Base-by-base conservation (phyloP, 2,329 filamentous ascomycete species). In the Cladosporium sp. region DNA sequence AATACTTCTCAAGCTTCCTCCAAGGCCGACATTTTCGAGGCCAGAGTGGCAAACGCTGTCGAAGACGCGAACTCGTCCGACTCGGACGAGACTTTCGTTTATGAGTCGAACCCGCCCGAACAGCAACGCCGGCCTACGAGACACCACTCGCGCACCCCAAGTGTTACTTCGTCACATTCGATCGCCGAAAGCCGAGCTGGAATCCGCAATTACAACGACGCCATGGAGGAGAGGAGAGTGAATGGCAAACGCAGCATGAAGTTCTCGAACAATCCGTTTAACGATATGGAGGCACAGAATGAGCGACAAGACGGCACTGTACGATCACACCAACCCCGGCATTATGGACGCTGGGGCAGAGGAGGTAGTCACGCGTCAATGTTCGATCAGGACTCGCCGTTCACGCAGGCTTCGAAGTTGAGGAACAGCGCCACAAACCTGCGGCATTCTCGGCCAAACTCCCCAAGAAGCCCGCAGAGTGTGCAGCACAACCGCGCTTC, bases 41-140 rank as follows among this genome's bases (percentile, higher is more conserved):
- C 91, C 59, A 95, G 95, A 66, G 90, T 99, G 59, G 92, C 92
- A 44, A 96, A 85, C 67, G 92, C 92, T 7, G 90, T 99, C 47
- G 92, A 97, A 66, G 91, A 97, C 68, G 90, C 89, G 39, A 88
- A 96, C 68, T 95, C 92, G 11, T 96, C 92, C 6, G 93, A 99
- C 68, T 97, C 92, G 1, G 93, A 96, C 63, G 93, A 97, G 70
- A 97, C 93, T 0, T 99, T 97, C 69, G 93, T 99, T 13, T 99
- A 99, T 71, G 93, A 99, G 69, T 97, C 93, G 20, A 99, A 99
- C 64, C 93, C 92, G 8, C 78, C 80, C 12, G 82, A 84, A 58
- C 73, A 76, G 19, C 75, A 71, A 49, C 69, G 78, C 24, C 74
- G 80, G 45, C 88, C 89, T 45, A 29, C 40, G 9, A 82, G 90